Evolutionary conservation across 1,139 yeast species (phyloP).

Genomic region (Yamadazyma atlantica): DNA sequence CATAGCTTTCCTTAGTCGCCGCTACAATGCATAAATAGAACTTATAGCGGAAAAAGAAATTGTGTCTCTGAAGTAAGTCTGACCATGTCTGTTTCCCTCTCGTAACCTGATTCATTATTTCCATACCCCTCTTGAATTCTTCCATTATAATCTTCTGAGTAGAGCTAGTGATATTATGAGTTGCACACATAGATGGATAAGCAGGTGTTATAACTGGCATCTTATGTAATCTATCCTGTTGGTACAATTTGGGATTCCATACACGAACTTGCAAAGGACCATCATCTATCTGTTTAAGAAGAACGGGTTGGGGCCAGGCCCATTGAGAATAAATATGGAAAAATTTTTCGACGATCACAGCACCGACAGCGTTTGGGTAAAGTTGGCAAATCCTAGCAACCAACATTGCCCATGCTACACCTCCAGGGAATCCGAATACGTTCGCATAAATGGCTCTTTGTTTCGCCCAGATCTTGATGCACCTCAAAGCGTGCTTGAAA

Average conservation of each 20-base stretch:
- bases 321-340: constrained; percentile 84
- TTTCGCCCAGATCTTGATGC: constrained; percentile 96
- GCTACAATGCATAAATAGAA: constrained; percentile 84
- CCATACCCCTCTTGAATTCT: constrained; percentile 76
- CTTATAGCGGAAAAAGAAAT: constrained; percentile 79
- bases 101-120: constrained; percentile 67
- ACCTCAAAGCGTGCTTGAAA: constrained; percentile 88
- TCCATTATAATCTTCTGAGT: constrained; percentile 76
- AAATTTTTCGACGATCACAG: constrained; percentile 84
- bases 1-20: constrained; percentile 61
- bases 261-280: constrained; percentile 95
- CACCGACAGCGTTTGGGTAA: constrained; percentile 94
- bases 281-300: constrained; percentile 88
- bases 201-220: constrained; percentile 99
- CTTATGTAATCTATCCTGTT: constrained; percentile 82
- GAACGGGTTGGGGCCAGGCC: constrained; percentile 99
- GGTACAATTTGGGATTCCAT: constrained; percentile 93
- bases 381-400: constrained; percentile 96
- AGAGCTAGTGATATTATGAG: constrained; percentile 88
- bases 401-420: constrained; percentile 99
- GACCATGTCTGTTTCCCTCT: constrained; percentile 69
- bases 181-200: constrained; percentile 98
- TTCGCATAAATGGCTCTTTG: constrained; percentile 91
- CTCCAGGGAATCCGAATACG: constrained; percentile 97
- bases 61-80: constrained; percentile 73